Evolutionary conservation across 148 eudicot genomes (phyloP), one percentile per base, ranked within the genome.

Genomic region (Silene uniflora): DNA sequence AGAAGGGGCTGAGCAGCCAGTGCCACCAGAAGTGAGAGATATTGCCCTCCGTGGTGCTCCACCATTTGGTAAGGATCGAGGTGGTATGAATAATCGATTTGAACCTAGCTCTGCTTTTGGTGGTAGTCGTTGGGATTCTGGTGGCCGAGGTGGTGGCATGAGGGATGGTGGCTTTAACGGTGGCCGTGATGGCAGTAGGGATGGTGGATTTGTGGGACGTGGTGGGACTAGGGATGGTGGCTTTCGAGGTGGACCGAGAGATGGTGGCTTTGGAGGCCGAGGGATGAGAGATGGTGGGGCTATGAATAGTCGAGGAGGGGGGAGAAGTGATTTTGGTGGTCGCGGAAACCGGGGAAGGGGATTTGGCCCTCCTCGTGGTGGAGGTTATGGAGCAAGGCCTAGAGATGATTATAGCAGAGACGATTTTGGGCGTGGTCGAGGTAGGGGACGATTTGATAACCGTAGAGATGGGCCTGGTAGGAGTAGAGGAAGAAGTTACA

Each of bases 1-100:
- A 22, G 98, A 95, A 83, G 98, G 98, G 22, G 97, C 98, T 63
- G 89, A 92, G 76, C 98, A 94, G 82, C 80, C n/a, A 5, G 98
- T 95, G 58, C 98, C 98, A 58, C 90, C 85, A 22, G 89, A 90
- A 69, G 74, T 95, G 73, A 87, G 97, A 55, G 96, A 92, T 13
- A 90, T 94, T 81, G 97, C 98, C 72, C 24, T 80, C 27, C 93
- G 93, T 32, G 97, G 97, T 59, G 90, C 83, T 22, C 90, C 96
- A 17, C 59, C 75, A 60, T 91, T 87, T 77, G 80, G 76, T 64
- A 91, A 71, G 83, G 93, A 88, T 65, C 84, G 98, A 12, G 85
- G 82, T 71, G 84, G 85, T 9, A 76, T 91, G 73, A 87, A 73
- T 75, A 94, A 90, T 59, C 91, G 87, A 18, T 73, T 88, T 78